Evolutionary conservation across 2,329 filamentous ascomycete genomes (phyloP), one percentile per base, ranked within the genome.

Genomic region (Xylaria sp.): DNA sequence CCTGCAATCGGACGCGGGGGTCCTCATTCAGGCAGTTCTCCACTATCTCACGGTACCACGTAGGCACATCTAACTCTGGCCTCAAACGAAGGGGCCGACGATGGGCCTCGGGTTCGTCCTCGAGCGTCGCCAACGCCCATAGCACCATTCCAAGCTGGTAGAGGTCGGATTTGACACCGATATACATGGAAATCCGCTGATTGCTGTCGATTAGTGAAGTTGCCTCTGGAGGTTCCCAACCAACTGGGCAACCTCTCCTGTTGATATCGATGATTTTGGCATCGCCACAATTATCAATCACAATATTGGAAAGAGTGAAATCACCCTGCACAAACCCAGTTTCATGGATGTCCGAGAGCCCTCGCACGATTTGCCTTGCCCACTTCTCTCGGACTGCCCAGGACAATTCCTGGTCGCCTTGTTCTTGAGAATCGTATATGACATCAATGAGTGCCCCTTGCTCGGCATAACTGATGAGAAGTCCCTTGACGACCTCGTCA

Each of bases 231-330:
- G 96, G 94, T 73, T 99, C 96, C 96, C 96, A 99, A 27, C 95
- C 95, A 4, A 98, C 92, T 0, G 96, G 96, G 74, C 96, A 99
- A n/a, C 96, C 96, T 73, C 96, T 87, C 62, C 96, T 87, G 81
- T 99, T 99, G 81, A 99, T 97, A 79, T 99, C 96, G 76, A 99
- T 99, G 72, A 99, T 98, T 75, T 96, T 95, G 9, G 95, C 96
- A 75, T 97, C 87, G 75, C 94, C 90, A 49, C 91, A 81, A 13
- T 86, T 85, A 77, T 98, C 93, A 74, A 99, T 91, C 68, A 99
- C 96, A 71, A 99, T 97, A 77, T 99, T 99, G 5, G 94, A 97
- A 31, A 99, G 84, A 0, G 96, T 99, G 71, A 99, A 97, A 77
- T 99, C 96, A 27, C 96, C 96, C 76, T 99, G 96, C 11, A 99